Conservation (phyloP, 2,329 filamentous ascomycete species). For the Trichophyton simii region DNA sequence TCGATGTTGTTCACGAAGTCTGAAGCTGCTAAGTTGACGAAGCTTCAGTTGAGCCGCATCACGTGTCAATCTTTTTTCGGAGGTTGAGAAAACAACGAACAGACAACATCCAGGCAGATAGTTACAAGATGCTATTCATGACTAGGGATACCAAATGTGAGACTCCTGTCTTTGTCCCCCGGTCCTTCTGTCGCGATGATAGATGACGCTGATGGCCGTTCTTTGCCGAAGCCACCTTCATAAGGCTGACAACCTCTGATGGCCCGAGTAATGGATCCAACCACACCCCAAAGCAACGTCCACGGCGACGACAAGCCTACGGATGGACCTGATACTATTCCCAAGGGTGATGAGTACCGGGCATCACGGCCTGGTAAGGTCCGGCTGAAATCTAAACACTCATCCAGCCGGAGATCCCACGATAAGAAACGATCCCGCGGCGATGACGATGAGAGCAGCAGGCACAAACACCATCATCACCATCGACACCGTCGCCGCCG, state of each 20-base stretch:
- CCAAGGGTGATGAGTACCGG: slow-evolving; percentile 12
- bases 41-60: neutral
- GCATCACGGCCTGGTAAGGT: slow-evolving; percentile 18
- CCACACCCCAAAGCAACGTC: neutral
- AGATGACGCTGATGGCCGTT: neutral
- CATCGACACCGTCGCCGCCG: slow-evolving; percentile 19
- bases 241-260: neutral
- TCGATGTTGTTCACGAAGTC: neutral
- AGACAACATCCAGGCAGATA: neutral
- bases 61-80: neutral
- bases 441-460: slow-evolving; percentile 8
- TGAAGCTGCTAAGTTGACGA: too few relatives aligned
- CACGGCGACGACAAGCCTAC: neutral
- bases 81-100: too few relatives aligned
- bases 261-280: neutral
- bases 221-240: neutral
- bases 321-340: neutral
- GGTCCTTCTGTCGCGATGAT: neutral
- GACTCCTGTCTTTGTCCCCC: neutral
- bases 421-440: slow-evolving; percentile 5
- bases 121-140: neutral
- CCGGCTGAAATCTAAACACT: slow-evolving; percentile 23
- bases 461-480: slow-evolving; percentile 17
- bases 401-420: neutral
- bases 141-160: neutral